These are phyloP conservation scores for Plantago major DNA, from an alignment of 257 asterid genomes.

Conservation along the genomic window DNA sequence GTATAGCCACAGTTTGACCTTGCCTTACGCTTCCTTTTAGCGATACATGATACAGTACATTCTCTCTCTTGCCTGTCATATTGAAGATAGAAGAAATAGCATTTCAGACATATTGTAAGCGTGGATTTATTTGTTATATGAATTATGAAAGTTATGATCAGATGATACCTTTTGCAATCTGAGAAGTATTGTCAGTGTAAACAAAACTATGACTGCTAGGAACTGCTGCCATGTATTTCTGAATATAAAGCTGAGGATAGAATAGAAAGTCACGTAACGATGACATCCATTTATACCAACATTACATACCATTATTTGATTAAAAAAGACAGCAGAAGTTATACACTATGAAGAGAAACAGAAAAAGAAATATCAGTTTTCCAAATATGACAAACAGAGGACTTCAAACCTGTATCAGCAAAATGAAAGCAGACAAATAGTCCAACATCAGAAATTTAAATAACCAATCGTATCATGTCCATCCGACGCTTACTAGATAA, in stretches of 20 bases:
- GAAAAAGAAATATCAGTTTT: neutral
- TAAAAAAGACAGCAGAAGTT: neutral
- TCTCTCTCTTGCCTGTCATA: slow-evolving; percentile 28
- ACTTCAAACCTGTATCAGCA: neutral
- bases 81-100: slow-evolving; percentile 4
- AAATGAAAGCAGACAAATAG: neutral
- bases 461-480: neutral
- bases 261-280: neutral
- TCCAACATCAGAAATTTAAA: slow-evolving; percentile 6
- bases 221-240: slow-evolving; percentile 35
- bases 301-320: slow-evolving; percentile 5
- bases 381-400: slow-evolving; percentile 11
- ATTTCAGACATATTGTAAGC: neutral
- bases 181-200: slow-evolving; percentile 22
- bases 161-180: slow-evolving; percentile 23
- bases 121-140: too few species aligned
- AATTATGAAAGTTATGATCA: too few species aligned
- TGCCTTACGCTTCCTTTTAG: slow-evolving; percentile 19
- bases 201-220: slow-evolving; percentile 32
- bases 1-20: slow-evolving; percentile 16
- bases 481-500: neutral
- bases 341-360: slow-evolving; percentile 11
- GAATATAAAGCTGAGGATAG: neutral
- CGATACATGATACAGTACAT: slow-evolving; percentile 21
- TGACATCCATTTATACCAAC: slow-evolving; percentile 8